A percentile compares a stretch with the other conserved stretches of the same genome.
Evolutionary conservation across 2,329 filamentous ascomycete species (phyloP).

Genomic region (Cytospora chrysosperma): DNA sequence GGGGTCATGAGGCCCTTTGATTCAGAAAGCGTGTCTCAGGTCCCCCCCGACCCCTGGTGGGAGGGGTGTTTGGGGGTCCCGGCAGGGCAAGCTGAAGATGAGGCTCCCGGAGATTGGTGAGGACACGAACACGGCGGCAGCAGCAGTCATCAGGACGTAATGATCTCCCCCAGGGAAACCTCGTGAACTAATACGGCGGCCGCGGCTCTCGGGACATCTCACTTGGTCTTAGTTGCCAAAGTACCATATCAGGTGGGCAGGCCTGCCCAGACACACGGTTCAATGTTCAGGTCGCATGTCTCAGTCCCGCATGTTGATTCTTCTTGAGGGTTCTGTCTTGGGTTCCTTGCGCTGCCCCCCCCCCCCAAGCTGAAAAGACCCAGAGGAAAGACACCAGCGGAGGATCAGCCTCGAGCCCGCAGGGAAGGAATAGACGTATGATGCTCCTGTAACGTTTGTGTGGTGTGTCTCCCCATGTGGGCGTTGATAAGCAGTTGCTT

Average conservation of each 20-base stretch:
- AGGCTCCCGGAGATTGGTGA: not conserved
- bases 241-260: not conserved
- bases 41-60: not conserved
- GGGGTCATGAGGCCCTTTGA: not conserved
- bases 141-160: not conserved
- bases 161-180: not conserved
- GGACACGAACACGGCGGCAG: not conserved
- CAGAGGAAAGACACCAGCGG: not conserved
- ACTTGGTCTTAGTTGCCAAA: not conserved
- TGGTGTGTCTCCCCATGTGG: not conserved
- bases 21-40: not conserved
- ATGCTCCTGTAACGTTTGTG: not conserved
- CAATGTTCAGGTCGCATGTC: no score
- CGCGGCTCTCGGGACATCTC: not conserved
- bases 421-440: not conserved
- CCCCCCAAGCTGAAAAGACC: not conserved
- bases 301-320: not conserved
- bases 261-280: not conserved
- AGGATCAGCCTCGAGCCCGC: no score
- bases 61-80: no score
- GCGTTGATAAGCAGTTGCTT: not conserved
- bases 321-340: not conserved
- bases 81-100: not conserved
- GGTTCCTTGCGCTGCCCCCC: no score
- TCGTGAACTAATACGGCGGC: not conserved